A percentile compares a stretch with the other conserved stretches of the same genome.
Conservation (phyloP, 2,329 filamentous ascomycete genomes). For the Aspergillus sp. region DNA sequence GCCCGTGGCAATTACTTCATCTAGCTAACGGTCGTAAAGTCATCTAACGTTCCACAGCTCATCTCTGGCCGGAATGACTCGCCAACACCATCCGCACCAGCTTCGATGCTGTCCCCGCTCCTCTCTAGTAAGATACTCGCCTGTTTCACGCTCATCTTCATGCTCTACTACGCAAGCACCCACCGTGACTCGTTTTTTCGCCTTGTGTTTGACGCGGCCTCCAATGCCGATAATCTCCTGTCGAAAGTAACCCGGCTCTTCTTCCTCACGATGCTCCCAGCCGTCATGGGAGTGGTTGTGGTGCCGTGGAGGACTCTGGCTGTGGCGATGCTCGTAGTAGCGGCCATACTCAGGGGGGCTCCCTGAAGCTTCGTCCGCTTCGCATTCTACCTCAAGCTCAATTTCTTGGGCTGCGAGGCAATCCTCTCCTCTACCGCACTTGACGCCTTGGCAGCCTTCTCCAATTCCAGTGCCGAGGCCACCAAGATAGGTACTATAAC, state of each 20-base stretch:
- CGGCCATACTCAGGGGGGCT: constrained; percentile 35
- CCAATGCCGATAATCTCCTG: constrained; percentile 93
- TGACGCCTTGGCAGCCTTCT: constrained; percentile 82
- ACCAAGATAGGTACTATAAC: constrained; percentile 76
- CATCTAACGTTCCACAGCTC: constrained; percentile 33
- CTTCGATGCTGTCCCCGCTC: constrained; percentile 67
- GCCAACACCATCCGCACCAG: constrained; percentile 91
- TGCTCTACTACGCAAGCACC: constrained; percentile 84
- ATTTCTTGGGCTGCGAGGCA: constrained; percentile 77
- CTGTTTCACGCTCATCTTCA: constrained; percentile 71
- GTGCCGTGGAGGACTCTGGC: constrained; percentile 14
- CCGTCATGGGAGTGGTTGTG: constrained; percentile 17
- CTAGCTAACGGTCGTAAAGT: background rate
- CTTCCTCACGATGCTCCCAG: constrained; percentile 36
- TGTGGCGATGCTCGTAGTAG: constrained; percentile 23
- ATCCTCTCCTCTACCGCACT: constrained; percentile 74
- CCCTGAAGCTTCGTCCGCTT: constrained; percentile 63
- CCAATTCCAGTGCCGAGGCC: constrained; percentile 84
- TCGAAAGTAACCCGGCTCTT: constrained; percentile 70
- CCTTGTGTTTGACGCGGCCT: constrained; percentile 81
- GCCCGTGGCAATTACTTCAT: background rate
- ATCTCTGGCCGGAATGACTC: constrained; percentile 65
- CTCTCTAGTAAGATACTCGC: constrained; percentile 70
- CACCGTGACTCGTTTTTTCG: constrained; percentile 77
- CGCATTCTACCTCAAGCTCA: constrained; percentile 82